phyloP scores from a whole-genome alignment of 1,139 yeast species.

The Zygosaccharomyces pseudobailii region DNA sequence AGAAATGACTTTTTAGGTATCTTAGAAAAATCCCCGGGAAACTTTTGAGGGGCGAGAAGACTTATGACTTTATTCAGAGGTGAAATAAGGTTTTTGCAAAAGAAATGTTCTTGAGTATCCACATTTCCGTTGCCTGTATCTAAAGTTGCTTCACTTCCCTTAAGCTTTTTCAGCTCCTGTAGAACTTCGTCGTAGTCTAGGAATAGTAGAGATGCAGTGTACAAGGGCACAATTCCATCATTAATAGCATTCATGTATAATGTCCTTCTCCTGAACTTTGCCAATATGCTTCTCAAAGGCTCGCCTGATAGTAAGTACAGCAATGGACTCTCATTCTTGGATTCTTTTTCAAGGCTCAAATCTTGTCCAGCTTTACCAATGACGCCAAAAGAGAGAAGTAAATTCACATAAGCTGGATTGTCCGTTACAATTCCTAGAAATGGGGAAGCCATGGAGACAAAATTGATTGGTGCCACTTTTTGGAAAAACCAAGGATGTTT shows the following conservation, averaged over 20 bases:
- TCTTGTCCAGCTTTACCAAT: slow-evolving; percentile 95
- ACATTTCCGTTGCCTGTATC: slow-evolving; percentile 36
- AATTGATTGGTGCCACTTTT: slow-evolving; percentile 67
- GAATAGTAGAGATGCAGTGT: slow-evolving; percentile 79
- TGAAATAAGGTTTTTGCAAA: slow-evolving; percentile 24
- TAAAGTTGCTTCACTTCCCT: slow-evolving; percentile 85
- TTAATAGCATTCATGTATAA: slow-evolving; percentile 39
- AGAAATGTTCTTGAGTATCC: slow-evolving; percentile 13
- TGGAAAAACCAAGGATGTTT: slow-evolving; percentile 71
- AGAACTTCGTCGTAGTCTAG: slow-evolving; percentile 57
- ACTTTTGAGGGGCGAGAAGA: slow-evolving; percentile 31
- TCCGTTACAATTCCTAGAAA: slow-evolving; percentile 78
- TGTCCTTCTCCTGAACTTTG: slow-evolving; percentile 56
- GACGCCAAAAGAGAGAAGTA: slow-evolving; percentile 81
- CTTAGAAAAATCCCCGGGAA: slow-evolving; percentile 20
- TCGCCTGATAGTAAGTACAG: slow-evolving; percentile 74
- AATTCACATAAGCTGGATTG: slow-evolving; percentile 80
- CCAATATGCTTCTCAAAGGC: slow-evolving; percentile 65
- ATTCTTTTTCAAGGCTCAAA: slow-evolving; percentile 52
- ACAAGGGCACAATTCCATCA: slow-evolving; percentile 89
- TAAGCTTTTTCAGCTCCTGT: slow-evolving; percentile 26
- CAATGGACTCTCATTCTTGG: slow-evolving; percentile 48
- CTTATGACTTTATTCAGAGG: slow-evolving; percentile 32
- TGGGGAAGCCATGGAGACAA: slow-evolving; percentile 83
- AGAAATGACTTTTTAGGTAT: slow-evolving; percentile 71